These are phyloP conservation scores for Globisporangium acanthophoron DNA, from an alignment of 352 stramenopile species.

Conservation along the genomic window DNA sequence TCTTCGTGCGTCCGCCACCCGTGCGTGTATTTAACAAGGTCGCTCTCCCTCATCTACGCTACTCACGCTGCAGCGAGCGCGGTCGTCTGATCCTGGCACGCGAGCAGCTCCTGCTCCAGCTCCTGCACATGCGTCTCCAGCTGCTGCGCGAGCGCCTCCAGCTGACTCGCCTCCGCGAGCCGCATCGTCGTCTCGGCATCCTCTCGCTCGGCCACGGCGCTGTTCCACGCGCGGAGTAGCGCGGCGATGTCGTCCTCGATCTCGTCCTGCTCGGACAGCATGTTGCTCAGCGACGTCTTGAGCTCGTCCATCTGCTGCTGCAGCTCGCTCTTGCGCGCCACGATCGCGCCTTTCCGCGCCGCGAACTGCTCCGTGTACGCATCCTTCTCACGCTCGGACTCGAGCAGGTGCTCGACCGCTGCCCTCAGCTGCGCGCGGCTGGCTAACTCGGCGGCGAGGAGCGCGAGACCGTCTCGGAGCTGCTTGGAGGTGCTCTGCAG, in stretches of 20 bases:
- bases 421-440: slow-evolving; percentile 28
- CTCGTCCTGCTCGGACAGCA: slow-evolving; percentile 48
- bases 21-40: slow-evolving; percentile 11
- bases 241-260: slow-evolving; percentile 31
- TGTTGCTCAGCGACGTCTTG: slow-evolving; percentile 30
- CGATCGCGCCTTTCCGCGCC: slow-evolving; percentile 23
- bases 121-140: slow-evolving; percentile 20
- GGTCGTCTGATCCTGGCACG: not conserved
- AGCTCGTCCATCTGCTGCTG: slow-evolving; percentile 59
- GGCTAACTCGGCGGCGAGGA: slow-evolving; percentile 30
- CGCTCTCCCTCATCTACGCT: not conserved
- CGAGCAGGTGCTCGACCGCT: slow-evolving; percentile 27
- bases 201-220: slow-evolving; percentile 36
- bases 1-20: no score
- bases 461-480: slow-evolving; percentile 22
- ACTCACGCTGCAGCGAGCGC: not conserved
- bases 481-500: slow-evolving; percentile 20
- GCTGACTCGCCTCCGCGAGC: slow-evolving; percentile 40
- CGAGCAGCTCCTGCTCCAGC: slow-evolving; percentile 20
- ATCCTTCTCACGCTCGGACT: slow-evolving; percentile 34
- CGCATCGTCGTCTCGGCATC: slow-evolving; percentile 70
- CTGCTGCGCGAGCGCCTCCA: slow-evolving; percentile 12
- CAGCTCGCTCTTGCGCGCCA: slow-evolving; percentile 28
- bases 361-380: slow-evolving; percentile 26
- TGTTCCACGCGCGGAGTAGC: slow-evolving; percentile 31